phyloP scores from a whole-genome alignment of 441 rosid genomes.

The Croton laevigatus region DNA sequence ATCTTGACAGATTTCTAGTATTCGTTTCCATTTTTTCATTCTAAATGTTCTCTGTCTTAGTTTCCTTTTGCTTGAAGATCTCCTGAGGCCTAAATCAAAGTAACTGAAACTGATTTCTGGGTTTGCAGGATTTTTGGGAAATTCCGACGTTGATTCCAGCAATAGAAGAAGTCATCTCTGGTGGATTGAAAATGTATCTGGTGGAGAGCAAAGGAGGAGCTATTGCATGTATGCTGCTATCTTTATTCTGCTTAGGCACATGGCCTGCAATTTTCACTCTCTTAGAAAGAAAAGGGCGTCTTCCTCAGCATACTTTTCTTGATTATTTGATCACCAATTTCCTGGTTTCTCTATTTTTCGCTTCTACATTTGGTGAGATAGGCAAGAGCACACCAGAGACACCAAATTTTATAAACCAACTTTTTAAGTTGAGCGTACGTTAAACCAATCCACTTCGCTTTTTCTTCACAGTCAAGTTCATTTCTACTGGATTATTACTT shows the following conservation, averaged over 20 bases:
- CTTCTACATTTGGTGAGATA: slow-evolving; percentile 72
- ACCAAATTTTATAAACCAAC: slow-evolving; percentile 66
- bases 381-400: slow-evolving; percentile 41
- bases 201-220: slow-evolving; percentile 89
- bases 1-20: background rate
- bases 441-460: slow-evolving; percentile 4
- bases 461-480: background rate
- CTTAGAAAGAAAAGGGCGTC: slow-evolving; percentile 74
- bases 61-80: background rate
- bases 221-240: slow-evolving; percentile 70
- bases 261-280: slow-evolving; percentile 84
- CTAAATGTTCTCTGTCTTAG: background rate
- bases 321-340: slow-evolving; percentile 74
- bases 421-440: slow-evolving; percentile 52
- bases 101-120: background rate
- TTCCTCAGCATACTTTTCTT: slow-evolving; percentile 89
- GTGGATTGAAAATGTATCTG: slow-evolving; percentile 48
- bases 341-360: slow-evolving; percentile 72
- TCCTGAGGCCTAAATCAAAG: background rate
- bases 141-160: slow-evolving; percentile 17
- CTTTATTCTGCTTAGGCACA: slow-evolving; percentile 71
- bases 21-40: background rate
- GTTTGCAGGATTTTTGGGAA: slow-evolving; percentile 26
- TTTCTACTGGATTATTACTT: background rate
- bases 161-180: slow-evolving; percentile 10